Base-by-base conservation (phyloP, 169 alveolate species). In the Plasmodium coatneyi region DNA sequence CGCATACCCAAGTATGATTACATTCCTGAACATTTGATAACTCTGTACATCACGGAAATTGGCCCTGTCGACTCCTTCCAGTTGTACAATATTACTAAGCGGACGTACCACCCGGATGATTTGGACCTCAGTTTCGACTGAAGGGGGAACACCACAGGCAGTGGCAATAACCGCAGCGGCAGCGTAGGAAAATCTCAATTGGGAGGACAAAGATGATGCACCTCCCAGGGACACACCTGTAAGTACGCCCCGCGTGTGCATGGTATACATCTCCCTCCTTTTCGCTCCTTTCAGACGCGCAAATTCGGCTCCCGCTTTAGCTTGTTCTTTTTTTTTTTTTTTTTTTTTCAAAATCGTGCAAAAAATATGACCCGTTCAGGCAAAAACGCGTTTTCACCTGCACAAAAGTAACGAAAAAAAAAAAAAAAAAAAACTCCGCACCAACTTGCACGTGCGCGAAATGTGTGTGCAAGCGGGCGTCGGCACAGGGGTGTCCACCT, bases 41-140 rank as follows among this genome's bases (percentile, higher is more conserved):
- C 86, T 54, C 54, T 87, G 46, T 87, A 87, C 54, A 87, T 87
- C 43, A 87, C 93, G 9, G 93, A 87, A 78, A 56, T 78, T 39
- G 93, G 93, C 3, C 93, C 89, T 16, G 76, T 87, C 5, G 84
- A 87, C 87, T 87, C 93, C 71, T 87, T 87, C 66, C 93, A 87
- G 71, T 79, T 87, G 71, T 87, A 87, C 49, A 87, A 70, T 41
- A 76, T 87, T 19, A 49, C 93, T 10, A 87, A 87, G 70, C 80
- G 82, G 28, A 87, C 43, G 25, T 87, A 87, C 49, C 93, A 87
- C 32, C 93, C 93, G 4, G 93, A 87, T 60, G 93, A 87, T 32
- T 56, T 87, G 34, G 93, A 87, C 56, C 71, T 87, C 30, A 87
- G 84, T 32, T 87, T 87, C 82, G 93, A 87, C 43, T 87, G 82